phyloP scores from a whole-genome alignment of 306 rosid genomes.

The Ormosia semicastrata region DNA sequence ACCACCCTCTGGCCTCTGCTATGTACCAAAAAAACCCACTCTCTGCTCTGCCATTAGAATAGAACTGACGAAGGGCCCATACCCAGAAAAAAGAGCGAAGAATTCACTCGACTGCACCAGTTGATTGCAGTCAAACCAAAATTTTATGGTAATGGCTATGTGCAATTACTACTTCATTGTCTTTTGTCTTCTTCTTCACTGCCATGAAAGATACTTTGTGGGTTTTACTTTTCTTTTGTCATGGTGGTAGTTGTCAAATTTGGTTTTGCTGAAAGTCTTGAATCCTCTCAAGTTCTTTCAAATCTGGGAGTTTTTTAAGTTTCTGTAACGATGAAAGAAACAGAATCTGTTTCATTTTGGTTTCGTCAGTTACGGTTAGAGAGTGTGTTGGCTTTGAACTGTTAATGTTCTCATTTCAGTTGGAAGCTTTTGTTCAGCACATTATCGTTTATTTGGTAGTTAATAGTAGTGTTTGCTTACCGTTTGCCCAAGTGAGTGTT shows the following conservation, averaged over 20 bases:
- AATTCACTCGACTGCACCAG: not conserved
- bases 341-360: no score
- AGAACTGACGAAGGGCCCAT: not conserved
- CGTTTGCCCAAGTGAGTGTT: not conserved
- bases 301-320: no score
- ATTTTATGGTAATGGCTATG: not conserved
- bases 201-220: not conserved
- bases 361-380: no score
- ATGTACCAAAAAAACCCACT: not conserved
- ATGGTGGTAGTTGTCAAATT: not conserved
- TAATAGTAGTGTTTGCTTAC: not conserved
- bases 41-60: not conserved
- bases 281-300: no score
- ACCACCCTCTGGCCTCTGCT: no score
- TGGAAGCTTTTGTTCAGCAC: not conserved
- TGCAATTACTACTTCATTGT: not conserved
- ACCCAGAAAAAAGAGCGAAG: not conserved
- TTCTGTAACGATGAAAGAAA: no score
- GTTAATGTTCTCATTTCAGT: not conserved
- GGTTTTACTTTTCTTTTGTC: not conserved
- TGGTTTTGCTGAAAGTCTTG: not conserved
- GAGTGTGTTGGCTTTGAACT: no score
- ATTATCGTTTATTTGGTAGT: not conserved
- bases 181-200: not conserved
- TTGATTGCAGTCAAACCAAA: not conserved